These are phyloP conservation scores for Phaeotremella fagi DNA, from an alignment of 768 basidiomycete genomes.

Conservation along the genomic window DNA sequence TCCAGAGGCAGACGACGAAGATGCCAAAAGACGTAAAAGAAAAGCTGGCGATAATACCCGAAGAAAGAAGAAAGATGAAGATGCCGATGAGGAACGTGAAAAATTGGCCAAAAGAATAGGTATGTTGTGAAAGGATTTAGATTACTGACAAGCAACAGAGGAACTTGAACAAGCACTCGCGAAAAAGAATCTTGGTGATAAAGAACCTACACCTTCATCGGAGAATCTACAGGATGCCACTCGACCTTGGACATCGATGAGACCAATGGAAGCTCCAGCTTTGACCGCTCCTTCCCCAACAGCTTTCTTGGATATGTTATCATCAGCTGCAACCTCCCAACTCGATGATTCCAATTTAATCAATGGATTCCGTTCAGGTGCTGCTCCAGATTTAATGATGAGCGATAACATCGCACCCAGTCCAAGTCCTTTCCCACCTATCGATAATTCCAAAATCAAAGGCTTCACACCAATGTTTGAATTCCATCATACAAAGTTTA, in stretches of 20 bases:
- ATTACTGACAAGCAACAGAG: conserved; percentile 11
- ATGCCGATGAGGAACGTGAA: conserved; percentile 23
- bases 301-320: conserved; percentile 41
- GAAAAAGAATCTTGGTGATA: not conserved
- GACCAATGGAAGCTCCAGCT: not conserved
- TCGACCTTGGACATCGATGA: not conserved
- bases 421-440: not conserved
- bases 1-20: conserved; percentile 3
- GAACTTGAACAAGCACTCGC: conserved; percentile 33
- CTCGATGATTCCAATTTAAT: not conserved
- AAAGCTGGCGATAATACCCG: conserved; percentile 10
- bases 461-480: not conserved
- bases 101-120: conserved; percentile 31
- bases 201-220: not conserved
- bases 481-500: not conserved
- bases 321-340: conserved; percentile 31
- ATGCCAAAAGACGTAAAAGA: conserved; percentile 19
- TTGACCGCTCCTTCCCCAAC: conserved; percentile 29
- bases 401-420: conserved; percentile 1
- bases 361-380: conserved; percentile 15
- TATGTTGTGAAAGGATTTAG: conserved; percentile 8
- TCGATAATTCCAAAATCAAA: not conserved
- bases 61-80: conserved; percentile 18
- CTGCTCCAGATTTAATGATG: conserved; percentile 19
- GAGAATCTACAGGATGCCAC: not conserved